phyloP scores from a whole-genome alignment of 2,329 filamentous ascomycete genomes.

The Dactylellina drechsleri region DNA sequence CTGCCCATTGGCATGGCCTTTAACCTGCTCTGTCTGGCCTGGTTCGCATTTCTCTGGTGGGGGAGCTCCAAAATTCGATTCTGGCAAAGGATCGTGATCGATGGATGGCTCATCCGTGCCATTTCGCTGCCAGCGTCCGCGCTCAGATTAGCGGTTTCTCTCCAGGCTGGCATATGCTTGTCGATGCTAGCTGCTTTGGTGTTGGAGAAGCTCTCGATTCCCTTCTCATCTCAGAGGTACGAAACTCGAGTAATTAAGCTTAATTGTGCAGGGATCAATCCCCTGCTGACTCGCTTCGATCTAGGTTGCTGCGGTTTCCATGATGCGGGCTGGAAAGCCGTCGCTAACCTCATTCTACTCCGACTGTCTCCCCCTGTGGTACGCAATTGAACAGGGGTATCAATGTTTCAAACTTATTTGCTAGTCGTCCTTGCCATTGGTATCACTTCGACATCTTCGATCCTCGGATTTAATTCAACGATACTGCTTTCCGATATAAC shows the following conservation, averaged over 20 bases:
- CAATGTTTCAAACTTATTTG: too few relatives aligned
- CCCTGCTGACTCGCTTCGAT: not conserved
- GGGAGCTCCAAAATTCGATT: slow-evolving; percentile 8
- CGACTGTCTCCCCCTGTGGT: too few relatives aligned
- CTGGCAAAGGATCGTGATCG: slow-evolving; percentile 28
- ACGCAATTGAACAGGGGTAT: too few relatives aligned
- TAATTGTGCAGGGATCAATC: too few relatives aligned
- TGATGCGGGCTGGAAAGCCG: not conserved
- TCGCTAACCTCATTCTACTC: too few relatives aligned
- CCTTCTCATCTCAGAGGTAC: slow-evolving; percentile 11
- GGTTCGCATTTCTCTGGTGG: slow-evolving; percentile 40
- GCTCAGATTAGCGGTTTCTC: slow-evolving; percentile 16
- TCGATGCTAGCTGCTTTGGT: slow-evolving; percentile 39
- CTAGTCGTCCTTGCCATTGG: too few relatives aligned
- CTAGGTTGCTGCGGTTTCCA: not conserved
- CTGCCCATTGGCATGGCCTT: too few relatives aligned
- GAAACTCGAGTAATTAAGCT: not conserved
- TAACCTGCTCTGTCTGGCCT: slow-evolving; percentile 16
- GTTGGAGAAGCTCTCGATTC: slow-evolving; percentile 27
- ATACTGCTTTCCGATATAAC: too few relatives aligned
- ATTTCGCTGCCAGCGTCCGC: slow-evolving; percentile 21
- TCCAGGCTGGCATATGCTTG: slow-evolving; percentile 20
- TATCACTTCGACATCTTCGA: too few relatives aligned
- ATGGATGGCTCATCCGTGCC: slow-evolving; percentile 27
- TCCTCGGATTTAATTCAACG: too few relatives aligned